Evolutionary conservation across 2,329 filamentous ascomycete species (phyloP).

Genomic region (Fusarium setosum): DNA sequence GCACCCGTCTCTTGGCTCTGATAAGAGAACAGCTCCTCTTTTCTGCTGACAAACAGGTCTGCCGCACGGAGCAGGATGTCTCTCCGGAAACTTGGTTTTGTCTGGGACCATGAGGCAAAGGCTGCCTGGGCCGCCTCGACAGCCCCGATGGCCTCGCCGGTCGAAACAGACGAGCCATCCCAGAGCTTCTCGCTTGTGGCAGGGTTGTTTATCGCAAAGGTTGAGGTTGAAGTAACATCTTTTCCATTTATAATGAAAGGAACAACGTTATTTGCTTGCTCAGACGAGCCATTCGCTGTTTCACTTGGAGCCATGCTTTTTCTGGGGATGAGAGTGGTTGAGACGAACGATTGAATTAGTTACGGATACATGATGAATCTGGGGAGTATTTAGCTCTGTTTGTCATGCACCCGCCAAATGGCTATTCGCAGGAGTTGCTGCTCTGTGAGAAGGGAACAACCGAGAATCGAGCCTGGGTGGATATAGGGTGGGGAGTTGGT

Average conservation of each 20-base stretch:
- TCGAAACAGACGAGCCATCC: slow-evolving; percentile 65
- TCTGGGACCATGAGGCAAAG: slow-evolving; percentile 74
- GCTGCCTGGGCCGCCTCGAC: slow-evolving; percentile 67
- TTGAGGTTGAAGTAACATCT: slow-evolving; percentile 57
- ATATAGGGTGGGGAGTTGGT: not conserved
- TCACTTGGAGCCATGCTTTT: not conserved
- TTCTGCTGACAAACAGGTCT: slow-evolving; percentile 68
- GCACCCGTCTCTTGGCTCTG: slow-evolving; percentile 63
- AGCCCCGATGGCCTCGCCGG: slow-evolving; percentile 63
- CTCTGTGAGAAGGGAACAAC: not conserved
- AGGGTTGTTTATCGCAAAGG: slow-evolving; percentile 68
- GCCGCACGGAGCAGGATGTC: slow-evolving; percentile 76
- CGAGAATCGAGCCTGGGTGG: not conserved
- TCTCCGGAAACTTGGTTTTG: slow-evolving; percentile 69
- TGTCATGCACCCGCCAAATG: not conserved
- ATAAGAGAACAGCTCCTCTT: slow-evolving; percentile 69
- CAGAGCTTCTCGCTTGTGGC: slow-evolving; percentile 61
- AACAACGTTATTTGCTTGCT: slow-evolving; percentile 25
- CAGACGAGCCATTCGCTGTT: not conserved
- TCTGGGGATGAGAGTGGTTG: not conserved
- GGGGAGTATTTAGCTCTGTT: not conserved
- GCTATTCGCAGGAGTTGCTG: not conserved
- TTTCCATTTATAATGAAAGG: slow-evolving; percentile 55
- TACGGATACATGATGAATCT: not conserved
- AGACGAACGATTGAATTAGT: not conserved